Evolutionary conservation across 805 yeast genomes (phyloP), one percentile per base, ranked within the genome.

Genomic region (Saccharomycopsis selenospora): DNA sequence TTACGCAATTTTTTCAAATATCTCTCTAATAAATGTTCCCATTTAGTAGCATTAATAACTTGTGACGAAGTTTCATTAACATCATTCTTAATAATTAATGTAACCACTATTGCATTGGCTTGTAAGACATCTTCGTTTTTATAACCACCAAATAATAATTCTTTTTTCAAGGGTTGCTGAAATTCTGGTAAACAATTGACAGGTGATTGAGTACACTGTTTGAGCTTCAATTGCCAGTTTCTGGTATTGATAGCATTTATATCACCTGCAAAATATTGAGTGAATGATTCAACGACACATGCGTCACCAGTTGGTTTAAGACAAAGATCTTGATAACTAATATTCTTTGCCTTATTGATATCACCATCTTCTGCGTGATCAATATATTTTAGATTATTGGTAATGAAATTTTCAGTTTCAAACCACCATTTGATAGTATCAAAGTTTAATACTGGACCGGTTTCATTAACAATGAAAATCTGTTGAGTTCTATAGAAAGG

Each of bases 401-500:
- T 60, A 1, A 83, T 73, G 38, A 81, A 76, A 3, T 59, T 49
- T 62, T 91, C 98, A 23, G 79, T 80, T n/a, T 74, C 77, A 58
- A 83, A 82, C 95, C 96, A 89, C 98, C 98, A 91, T 53, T 79
- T 61, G 18, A 90, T 60, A 1, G 80, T 78, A 0, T 77, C 80
- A 71, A 87, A 86, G 27, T 74, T 72, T 28, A 91, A 66, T 0
- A 91, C 82, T 0, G 80, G 76, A 0, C 86, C 87, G 2, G 85
- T 71, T 18, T 78, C 78, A 56, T 82, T 82, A 2, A 81, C 77
- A 4, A 91, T 68, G 55, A 86, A 85, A 0, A 87, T 66, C 64
- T 91, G 98, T 58, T 88, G 91, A 3, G 87, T 78, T 57, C 97
- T 72, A 66, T 84, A 93, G 69, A 93, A 91, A 33, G 95, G 95